Percentiles rank a stretch among this genome's conserved stretches.
phyloP scores from a whole-genome alignment of 306 rosid genomes.

The Clitoria ternatea region DNA sequence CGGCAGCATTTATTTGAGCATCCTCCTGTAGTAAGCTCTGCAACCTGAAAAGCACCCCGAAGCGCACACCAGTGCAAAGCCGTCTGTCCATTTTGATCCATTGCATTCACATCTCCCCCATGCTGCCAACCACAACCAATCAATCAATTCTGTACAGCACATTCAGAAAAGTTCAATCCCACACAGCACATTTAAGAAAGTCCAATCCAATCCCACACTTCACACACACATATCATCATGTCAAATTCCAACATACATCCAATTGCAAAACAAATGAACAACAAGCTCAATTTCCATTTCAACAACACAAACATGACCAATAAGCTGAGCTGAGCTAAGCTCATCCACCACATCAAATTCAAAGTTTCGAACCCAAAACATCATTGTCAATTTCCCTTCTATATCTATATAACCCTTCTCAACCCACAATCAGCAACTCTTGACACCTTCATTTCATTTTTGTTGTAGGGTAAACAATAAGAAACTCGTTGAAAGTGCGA shows the following conservation, averaged over 20 bases:
- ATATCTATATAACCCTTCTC: background rate
- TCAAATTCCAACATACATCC: background rate
- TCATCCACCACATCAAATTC: background rate
- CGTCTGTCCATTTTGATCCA: slow-evolving; percentile 88
- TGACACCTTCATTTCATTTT: background rate
- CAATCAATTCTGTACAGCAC: background rate
- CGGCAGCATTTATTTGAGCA: slow-evolving; percentile 59
- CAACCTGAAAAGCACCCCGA: slow-evolving; percentile 87
- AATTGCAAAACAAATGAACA: background rate
- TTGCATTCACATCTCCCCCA: slow-evolving; percentile 88
- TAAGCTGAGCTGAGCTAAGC: background rate
- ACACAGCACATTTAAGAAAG: too few relatives aligned
- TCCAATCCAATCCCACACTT: too few relatives aligned
- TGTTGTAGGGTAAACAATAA: background rate
- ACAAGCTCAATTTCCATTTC: background rate
- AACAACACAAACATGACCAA: background rate
- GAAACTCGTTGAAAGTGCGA: background rate
- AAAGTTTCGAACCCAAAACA: background rate
- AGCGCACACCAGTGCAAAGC: slow-evolving; percentile 98
- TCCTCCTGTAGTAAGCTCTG: slow-evolving; percentile 98
- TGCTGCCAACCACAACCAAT: slow-evolving; percentile 55
- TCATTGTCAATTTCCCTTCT: background rate
- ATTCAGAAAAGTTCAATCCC: background rate
- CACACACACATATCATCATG: background rate
- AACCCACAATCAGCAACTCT: background rate